These are phyloP conservation scores for Hansenula lynferdii DNA, from an alignment of 1,139 yeast species.

Conservation along the genomic window DNA sequence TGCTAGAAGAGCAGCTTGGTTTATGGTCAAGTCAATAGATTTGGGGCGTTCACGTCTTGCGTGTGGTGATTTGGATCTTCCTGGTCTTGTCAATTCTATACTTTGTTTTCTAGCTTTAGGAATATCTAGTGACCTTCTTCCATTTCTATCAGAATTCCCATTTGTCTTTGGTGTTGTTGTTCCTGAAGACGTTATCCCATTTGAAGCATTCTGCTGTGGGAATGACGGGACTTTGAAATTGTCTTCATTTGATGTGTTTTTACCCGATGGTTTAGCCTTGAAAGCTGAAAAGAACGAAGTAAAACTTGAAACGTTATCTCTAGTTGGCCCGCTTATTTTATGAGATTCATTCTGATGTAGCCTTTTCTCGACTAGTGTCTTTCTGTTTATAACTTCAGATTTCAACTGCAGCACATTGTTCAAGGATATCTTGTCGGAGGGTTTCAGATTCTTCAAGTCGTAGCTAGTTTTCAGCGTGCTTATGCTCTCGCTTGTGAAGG, in stretches of 20 bases:
- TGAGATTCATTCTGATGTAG: slow-evolving; percentile 8
- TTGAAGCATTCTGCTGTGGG: slow-evolving; percentile 1
- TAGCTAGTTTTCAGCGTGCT: slow-evolving; percentile 2
- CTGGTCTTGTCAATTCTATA: not conserved
- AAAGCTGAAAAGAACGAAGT: slow-evolving; percentile 21
- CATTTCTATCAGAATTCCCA: not conserved
- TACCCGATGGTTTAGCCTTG: slow-evolving; percentile 1
- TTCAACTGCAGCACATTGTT: slow-evolving; percentile 13
- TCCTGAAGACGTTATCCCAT: too few species aligned
- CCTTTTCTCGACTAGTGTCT: slow-evolving; percentile 9
- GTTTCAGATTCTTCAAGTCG: slow-evolving; percentile 3
- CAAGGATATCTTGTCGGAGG: slow-evolving; percentile 12
- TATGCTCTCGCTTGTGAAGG: slow-evolving; percentile 7
- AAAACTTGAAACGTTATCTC: slow-evolving; percentile 16
- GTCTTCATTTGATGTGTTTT: not conserved
- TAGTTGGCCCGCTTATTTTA: slow-evolving; percentile 9
- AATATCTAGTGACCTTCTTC: slow-evolving; percentile 18
- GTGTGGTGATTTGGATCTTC: slow-evolving; percentile 11
- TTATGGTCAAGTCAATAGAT: slow-evolving; percentile 20
- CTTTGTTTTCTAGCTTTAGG: slow-evolving; percentile 10
- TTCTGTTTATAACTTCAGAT: slow-evolving; percentile 12
- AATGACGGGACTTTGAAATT: slow-evolving; percentile 7
- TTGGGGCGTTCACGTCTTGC: slow-evolving; percentile 16
- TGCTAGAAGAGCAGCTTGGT: slow-evolving; percentile 24
- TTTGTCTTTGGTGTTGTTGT: not conserved